Percentiles rank a stretch among this genome's conserved stretches.
Conservation (phyloP, 1,284 basidiomycete genomes). For the Fereydounia khargensis region DNA sequence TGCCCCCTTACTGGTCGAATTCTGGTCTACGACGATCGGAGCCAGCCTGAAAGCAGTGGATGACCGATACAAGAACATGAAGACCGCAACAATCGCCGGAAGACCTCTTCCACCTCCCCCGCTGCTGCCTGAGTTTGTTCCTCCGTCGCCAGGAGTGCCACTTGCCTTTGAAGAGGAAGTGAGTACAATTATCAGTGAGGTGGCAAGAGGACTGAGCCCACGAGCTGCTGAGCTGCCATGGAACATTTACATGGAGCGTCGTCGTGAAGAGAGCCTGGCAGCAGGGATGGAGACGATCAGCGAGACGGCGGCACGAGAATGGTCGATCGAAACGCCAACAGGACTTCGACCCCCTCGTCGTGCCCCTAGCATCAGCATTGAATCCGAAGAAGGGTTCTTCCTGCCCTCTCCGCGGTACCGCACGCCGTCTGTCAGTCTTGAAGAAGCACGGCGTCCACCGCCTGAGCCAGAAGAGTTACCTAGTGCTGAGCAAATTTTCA, state of each 20-base stretch:
- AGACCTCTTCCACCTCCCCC: constrained; percentile 16
- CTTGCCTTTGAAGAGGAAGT: neutral
- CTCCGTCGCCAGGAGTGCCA: neutral
- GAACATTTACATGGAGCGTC: constrained; percentile 23
- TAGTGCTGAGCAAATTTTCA: neutral
- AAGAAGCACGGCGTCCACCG: neutral
- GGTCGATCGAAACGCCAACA: constrained; percentile 28
- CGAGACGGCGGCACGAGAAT: constrained; percentile 2
- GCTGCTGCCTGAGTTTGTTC: constrained; percentile 1
- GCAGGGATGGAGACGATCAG: neutral
- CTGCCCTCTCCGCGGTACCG: neutral
- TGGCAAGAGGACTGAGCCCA: neutral
- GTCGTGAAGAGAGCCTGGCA: constrained; percentile 1
- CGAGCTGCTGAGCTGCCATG: constrained; percentile 8
- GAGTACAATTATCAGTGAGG: neutral
- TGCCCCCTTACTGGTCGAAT: constrained; percentile 5
- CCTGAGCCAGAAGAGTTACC: neutral
- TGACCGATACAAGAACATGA: constrained; percentile 2
- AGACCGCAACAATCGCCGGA: constrained; percentile 4
- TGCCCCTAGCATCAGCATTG: constrained; percentile 7
- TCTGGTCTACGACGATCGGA: constrained; percentile 20
- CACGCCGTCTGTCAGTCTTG: constrained; percentile 5
- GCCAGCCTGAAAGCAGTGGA: constrained; percentile 7
- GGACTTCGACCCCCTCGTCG: constrained; percentile 11
- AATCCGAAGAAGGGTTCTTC: constrained; percentile 16